phyloP scores from a whole-genome alignment of 257 asterid species.

The Perilla frutescens region DNA sequence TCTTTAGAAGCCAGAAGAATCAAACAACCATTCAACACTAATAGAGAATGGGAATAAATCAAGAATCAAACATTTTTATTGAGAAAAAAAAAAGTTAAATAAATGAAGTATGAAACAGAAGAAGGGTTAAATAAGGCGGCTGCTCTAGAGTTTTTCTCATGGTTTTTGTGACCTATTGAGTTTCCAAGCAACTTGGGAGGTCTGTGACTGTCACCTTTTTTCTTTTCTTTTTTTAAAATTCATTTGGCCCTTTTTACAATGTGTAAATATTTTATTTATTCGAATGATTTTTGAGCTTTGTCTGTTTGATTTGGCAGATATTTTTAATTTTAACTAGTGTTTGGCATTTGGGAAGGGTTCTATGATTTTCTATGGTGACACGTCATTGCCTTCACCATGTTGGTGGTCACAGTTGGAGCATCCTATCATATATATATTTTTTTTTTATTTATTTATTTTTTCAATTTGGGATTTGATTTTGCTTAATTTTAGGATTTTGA shows the following conservation, averaged over 20 bases:
- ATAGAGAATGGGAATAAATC: slow-evolving; percentile 20
- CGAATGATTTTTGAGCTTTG: neutral
- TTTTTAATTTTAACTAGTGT: slow-evolving; percentile 11
- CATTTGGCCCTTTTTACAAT: neutral
- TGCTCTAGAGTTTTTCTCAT: slow-evolving; percentile 33
- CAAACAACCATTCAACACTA: slow-evolving; percentile 24
- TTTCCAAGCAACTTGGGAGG: slow-evolving; percentile 66
- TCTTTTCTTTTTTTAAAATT: neutral
- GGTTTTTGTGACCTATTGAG: slow-evolving; percentile 52
- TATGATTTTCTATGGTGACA: slow-evolving; percentile 47
- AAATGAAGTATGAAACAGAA: slow-evolving; percentile 31
- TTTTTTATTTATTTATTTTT: neutral
- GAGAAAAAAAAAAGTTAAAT: slow-evolving; percentile 20
- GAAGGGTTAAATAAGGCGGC: slow-evolving; percentile 71
- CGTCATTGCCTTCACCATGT: slow-evolving; percentile 41
- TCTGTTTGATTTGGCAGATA: slow-evolving; percentile 26
- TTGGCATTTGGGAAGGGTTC: neutral
- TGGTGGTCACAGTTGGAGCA: slow-evolving; percentile 20
- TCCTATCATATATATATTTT: neutral
- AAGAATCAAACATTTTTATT: slow-evolving; percentile 12
- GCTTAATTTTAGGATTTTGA: slow-evolving; percentile 39
- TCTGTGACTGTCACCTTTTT: slow-evolving; percentile 25
- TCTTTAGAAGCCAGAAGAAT: slow-evolving; percentile 45
- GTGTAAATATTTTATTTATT: neutral
- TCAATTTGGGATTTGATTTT: neutral